Evolutionary conservation across 306 rosid genomes (phyloP).

Genomic region (Prunus armeniaca): DNA sequence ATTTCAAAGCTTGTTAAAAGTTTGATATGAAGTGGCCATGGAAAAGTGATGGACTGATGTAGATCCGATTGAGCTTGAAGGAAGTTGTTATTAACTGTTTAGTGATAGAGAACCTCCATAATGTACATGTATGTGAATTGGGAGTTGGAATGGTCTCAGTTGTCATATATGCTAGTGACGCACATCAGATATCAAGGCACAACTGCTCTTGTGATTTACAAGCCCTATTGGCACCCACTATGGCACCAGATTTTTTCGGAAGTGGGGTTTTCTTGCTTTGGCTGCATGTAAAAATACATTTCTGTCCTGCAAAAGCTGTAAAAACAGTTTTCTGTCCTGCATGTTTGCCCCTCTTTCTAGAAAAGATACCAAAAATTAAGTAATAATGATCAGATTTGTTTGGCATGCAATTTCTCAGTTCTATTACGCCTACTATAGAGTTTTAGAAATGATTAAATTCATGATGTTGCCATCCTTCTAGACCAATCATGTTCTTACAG

Average conservation of each 20-base stretch:
- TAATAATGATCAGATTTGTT: background rate
- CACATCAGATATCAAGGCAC: background rate
- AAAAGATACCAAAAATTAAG: background rate
- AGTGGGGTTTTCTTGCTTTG: background rate
- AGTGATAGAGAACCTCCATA: background rate
- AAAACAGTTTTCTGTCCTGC: background rate
- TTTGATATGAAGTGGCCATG: background rate
- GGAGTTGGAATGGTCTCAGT: background rate
- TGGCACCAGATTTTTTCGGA: background rate
- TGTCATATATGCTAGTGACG: background rate
- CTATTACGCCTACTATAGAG: background rate
- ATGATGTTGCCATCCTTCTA: background rate
- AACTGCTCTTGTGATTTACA: background rate
- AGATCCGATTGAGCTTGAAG: background rate
- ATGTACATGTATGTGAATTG: background rate
- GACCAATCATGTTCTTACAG: background rate
- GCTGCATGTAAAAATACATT: background rate
- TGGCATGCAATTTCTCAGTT: background rate
- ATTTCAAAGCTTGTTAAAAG: background rate
- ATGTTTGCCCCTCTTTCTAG: background rate
- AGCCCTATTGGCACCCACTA: background rate
- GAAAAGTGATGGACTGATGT: background rate
- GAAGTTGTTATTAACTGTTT: background rate
- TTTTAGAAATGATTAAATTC: background rate
- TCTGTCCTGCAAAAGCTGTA: background rate